Percentiles rank a stretch among this genome's conserved stretches.
Evolutionary conservation across 2,329 filamentous ascomycete genomes (phyloP).

Genomic region (Sordariomycetes sp.): DNA sequence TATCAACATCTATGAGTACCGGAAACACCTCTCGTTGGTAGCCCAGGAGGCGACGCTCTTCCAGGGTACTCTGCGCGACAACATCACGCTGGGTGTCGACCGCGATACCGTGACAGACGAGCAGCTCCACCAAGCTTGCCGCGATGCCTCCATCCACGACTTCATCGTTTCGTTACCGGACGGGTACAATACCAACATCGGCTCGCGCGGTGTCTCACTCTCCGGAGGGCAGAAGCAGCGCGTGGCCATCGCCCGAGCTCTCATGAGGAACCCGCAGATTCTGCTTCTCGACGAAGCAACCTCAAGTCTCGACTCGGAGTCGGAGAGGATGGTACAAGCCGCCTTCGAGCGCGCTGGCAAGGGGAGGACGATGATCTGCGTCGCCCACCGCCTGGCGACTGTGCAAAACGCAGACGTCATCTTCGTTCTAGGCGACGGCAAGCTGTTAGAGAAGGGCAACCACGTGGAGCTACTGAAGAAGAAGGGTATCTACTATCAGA

Average conservation of each 20-base stretch:
- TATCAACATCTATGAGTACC: slow-evolving; percentile 53
- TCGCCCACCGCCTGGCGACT: slow-evolving; percentile 69
- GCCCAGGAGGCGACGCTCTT: slow-evolving; percentile 69
- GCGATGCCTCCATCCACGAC: slow-evolving; percentile 59
- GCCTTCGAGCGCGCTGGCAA: slow-evolving; percentile 57
- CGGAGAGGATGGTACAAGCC: slow-evolving; percentile 52
- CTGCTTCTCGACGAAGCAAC: slow-evolving; percentile 68
- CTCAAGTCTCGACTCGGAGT: slow-evolving; percentile 56
- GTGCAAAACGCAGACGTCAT: slow-evolving; percentile 75
- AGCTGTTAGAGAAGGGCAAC: slow-evolving; percentile 43
- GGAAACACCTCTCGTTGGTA: slow-evolving; percentile 58
- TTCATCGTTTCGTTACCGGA: slow-evolving; percentile 60
- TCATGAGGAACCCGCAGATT: slow-evolving; percentile 56
- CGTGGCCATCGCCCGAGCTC: slow-evolving; percentile 58
- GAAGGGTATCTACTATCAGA: slow-evolving; percentile 47
- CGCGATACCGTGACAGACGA: slow-evolving; percentile 41
- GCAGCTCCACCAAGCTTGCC: slow-evolving; percentile 41
- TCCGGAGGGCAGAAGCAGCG: slow-evolving; percentile 68
- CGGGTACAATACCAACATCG: slow-evolving; percentile 59
- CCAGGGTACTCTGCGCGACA: slow-evolving; percentile 60
- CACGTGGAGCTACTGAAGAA: slow-evolving; percentile 41
- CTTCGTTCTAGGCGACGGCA: slow-evolving; percentile 60
- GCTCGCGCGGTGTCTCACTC: slow-evolving; percentile 55
- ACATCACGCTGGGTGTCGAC: slow-evolving; percentile 57
- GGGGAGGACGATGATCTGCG: slow-evolving; percentile 60